Evolutionary conservation across 768 basidiomycete genomes (phyloP).

Genomic region (Xanthoconium purpureum): DNA sequence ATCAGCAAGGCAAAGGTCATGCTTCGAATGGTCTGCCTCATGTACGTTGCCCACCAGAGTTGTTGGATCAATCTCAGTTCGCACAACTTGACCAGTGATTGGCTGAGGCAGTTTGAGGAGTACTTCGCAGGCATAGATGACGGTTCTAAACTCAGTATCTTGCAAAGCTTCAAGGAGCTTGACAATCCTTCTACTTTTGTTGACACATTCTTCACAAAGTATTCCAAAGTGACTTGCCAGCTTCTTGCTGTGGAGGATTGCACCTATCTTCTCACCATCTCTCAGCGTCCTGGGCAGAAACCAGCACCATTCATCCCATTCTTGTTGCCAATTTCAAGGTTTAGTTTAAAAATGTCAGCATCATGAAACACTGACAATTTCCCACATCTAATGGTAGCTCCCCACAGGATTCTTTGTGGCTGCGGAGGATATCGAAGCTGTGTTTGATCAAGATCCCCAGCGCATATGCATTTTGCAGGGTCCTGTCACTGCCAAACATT

Average conservation of each 20-base stretch:
- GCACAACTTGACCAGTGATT: constrained; percentile 93
- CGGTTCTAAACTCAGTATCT: constrained; percentile 73
- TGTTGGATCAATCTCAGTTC: constrained; percentile 93
- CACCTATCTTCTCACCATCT: constrained; percentile 93
- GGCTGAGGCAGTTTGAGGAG: constrained; percentile 94
- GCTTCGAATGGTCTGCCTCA: constrained; percentile 85
- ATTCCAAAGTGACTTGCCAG: constrained; percentile 78
- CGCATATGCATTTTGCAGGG: constrained; percentile 97
- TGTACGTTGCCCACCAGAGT: constrained; percentile 88
- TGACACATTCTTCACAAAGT: constrained; percentile 78
- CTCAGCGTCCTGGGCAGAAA: constrained; percentile 96
- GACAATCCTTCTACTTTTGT: constrained; percentile 81
- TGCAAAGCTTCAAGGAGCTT: constrained; percentile 80
- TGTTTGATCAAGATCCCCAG: constrained; percentile 98
- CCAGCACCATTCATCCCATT: constrained; percentile 95
- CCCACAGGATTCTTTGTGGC: constrained; percentile 89
- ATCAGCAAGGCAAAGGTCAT: constrained; percentile 94
- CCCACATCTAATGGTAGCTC: constrained; percentile 9
- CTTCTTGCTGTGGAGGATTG: constrained; percentile 91
- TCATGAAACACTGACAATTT: background rate
- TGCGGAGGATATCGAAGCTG: constrained; percentile 96
- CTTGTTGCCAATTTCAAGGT: constrained; percentile 92
- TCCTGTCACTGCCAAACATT: constrained; percentile 89
- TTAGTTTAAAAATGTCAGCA: constrained; percentile 95
- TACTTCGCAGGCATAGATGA: constrained; percentile 90